phyloP scores from a whole-genome alignment of 805 yeast species.

The Pichia manshurica region DNA sequence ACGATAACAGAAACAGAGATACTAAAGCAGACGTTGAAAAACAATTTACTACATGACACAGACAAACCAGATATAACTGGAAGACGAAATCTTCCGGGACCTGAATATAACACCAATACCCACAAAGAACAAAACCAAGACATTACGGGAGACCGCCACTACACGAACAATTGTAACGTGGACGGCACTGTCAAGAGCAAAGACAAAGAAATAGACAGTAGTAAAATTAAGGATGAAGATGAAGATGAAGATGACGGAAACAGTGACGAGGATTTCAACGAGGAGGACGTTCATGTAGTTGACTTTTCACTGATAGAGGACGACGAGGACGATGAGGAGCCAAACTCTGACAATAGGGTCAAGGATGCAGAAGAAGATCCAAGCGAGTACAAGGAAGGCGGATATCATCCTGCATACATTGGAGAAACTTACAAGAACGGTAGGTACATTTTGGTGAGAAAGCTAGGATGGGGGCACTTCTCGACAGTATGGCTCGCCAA shows the following conservation, averaged over 20 bases:
- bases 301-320: conserved; percentile 20
- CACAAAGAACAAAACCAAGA: not conserved
- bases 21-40: not conserved
- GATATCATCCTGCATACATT: conserved; percentile 88
- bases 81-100: not conserved
- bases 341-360: conserved; percentile 26
- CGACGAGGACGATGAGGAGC: conserved; percentile 32
- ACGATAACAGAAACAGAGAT: not conserved
- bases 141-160: not conserved
- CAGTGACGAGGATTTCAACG: not conserved
- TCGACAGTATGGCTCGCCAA: conserved; percentile 91
- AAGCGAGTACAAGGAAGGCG: conserved; percentile 85
- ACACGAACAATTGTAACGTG: too few relatives aligned
- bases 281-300: conserved; percentile 9
- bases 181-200: not conserved
- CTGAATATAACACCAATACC: not conserved
- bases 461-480: conserved; percentile 98
- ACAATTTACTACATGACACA: conserved; percentile 1
- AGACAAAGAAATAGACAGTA: not conserved
- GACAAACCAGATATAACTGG: not conserved
- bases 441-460: conserved; percentile 75
- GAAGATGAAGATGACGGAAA: not conserved
- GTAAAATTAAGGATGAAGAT: not conserved
- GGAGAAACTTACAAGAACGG: conserved; percentile 76
- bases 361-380: conserved; percentile 71